These are phyloP conservation scores for Diddensiella caesifluorescens DNA, from an alignment of 805 yeast species.

Conservation along the genomic window DNA sequence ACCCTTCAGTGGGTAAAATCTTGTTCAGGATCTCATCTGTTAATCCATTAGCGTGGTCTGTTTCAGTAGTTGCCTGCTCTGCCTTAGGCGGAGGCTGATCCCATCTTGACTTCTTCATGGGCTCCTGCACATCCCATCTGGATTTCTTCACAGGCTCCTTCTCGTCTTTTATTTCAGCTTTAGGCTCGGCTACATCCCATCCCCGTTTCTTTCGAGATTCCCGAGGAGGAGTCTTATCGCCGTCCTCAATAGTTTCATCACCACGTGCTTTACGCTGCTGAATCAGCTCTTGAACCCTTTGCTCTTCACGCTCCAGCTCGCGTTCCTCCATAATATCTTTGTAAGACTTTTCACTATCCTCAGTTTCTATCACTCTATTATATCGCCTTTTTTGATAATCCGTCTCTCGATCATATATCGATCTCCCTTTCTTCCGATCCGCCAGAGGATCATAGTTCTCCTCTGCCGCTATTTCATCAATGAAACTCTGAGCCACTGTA, in stretches of 20 bases:
- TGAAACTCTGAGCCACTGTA: slow-evolving; percentile 36
- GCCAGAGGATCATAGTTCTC: slow-evolving; percentile 32
- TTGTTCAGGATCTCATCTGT: slow-evolving; percentile 41
- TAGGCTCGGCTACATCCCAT: slow-evolving; percentile 27
- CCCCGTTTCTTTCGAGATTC: slow-evolving; percentile 26
- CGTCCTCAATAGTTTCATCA: slow-evolving; percentile 23
- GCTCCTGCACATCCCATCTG: slow-evolving; percentile 32
- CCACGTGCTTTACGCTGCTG: slow-evolving; percentile 26
- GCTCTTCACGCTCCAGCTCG: slow-evolving; percentile 38
- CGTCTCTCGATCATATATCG: slow-evolving; percentile 36
- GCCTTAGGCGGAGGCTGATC: slow-evolving; percentile 27
- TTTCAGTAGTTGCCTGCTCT: slow-evolving; percentile 16
- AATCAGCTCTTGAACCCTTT: slow-evolving; percentile 26
- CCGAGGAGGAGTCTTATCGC: slow-evolving; percentile 20
- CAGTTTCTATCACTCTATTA: slow-evolving; percentile 28
- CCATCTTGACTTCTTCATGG: slow-evolving; percentile 29
- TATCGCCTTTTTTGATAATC: slow-evolving; percentile 45
- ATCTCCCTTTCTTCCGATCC: slow-evolving; percentile 21
- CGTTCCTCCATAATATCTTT: slow-evolving; percentile 40
- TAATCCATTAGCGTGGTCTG: slow-evolving; percentile 2
- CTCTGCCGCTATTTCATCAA: slow-evolving; percentile 28
- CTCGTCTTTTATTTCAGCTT: slow-evolving; percentile 7
- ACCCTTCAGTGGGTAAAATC: slow-evolving; percentile 49
- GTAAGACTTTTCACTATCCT: slow-evolving; percentile 30
- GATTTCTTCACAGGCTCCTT: slow-evolving; percentile 20